Evolutionary conservation across 2,329 filamentous ascomycete species (phyloP), one percentile per base, ranked within the genome.

Genomic region (Teratosphaeria pseudoeucalypti): DNA sequence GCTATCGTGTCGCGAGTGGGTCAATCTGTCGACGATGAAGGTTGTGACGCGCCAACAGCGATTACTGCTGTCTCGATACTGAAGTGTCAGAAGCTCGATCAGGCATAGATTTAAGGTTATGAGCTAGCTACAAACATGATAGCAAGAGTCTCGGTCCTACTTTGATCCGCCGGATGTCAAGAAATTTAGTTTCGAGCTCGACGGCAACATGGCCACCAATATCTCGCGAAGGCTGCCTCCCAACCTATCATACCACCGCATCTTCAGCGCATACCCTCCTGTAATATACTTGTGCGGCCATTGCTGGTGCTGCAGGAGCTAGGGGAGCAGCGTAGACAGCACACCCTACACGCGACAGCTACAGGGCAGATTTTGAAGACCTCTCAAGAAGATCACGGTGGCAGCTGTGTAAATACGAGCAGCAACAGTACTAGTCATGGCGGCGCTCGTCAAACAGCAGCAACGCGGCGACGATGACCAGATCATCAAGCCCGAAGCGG

Each of bases 401-500:
- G 19, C 14, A 16, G 19, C 54, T 56, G 34, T n/a, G 23, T 29
- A 27, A 14, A 54, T 6, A 10, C 19, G 9, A 29, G 53, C 54
- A 39, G 34, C 47, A 12, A 57, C n/a, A 57, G 55, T 26, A 34
- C 34, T 29, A 26, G 32, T 56, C 14, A 69, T 70, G 68, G 68
- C 70, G 68, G 68, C 70, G 58, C 65, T 72, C 58, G 68, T 70
- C 27, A 70, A 68, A 64, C 56, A 65, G 62, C 56, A 65, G 62
- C 43, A 63, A 79, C 73, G 65, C 29, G 65, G 61, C 19, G 86
- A 88, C 73, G 82, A 84, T 70, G 88, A 92, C 71, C 90, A 89
- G 75, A 82, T 83, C 75, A 96, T 99, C 81, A 96, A 96, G 85
- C 94, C 94, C 59, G 86, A 95, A 81, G 86, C 88, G 70, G 80